Conservation (phyloP, 768 basidiomycete species). For the Auricularia heimuer region DNA sequence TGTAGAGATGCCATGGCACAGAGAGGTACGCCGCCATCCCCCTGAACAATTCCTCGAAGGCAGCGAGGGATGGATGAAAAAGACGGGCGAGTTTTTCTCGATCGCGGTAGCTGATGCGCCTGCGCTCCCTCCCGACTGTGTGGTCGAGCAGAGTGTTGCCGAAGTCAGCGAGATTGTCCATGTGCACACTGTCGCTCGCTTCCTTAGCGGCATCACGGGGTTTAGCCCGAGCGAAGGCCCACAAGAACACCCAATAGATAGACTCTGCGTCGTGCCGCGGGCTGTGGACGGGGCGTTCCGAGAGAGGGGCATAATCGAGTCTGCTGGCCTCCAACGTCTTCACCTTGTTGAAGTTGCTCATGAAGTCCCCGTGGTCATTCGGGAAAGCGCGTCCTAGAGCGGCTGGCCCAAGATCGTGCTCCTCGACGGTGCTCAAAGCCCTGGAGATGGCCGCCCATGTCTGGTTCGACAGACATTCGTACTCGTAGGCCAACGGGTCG, state of each 20-base stretch:
- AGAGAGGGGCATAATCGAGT: neutral
- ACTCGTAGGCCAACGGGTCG: neutral
- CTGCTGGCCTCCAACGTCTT: too few species aligned
- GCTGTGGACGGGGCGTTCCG: neutral
- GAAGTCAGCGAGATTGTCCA: too few species aligned
- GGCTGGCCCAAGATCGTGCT: too few species aligned
- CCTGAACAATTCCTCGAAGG: neutral
- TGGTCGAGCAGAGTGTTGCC: neutral
- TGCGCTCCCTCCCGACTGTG: neutral
- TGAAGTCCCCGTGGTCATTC: too few species aligned
- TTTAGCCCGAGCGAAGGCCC: too few species aligned
- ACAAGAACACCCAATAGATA: too few species aligned
- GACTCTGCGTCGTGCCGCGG: too few species aligned
- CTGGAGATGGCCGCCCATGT: neutral
- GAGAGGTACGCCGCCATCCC: neutral
- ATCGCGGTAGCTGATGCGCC: neutral
- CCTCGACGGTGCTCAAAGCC: neutral
- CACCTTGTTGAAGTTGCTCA: too few species aligned
- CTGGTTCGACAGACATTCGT: neutral
- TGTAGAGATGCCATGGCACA: neutral
- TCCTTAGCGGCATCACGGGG: neutral
- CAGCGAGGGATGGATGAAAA: neutral
- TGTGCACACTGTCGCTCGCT: neutral
- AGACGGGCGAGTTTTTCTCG: neutral
- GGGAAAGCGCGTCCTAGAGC: too few species aligned